Percentiles rank a stretch among this genome's conserved stretches.
phyloP scores from a whole-genome alignment of 805 yeast genomes.

The Sugiyamaella smithiae region DNA sequence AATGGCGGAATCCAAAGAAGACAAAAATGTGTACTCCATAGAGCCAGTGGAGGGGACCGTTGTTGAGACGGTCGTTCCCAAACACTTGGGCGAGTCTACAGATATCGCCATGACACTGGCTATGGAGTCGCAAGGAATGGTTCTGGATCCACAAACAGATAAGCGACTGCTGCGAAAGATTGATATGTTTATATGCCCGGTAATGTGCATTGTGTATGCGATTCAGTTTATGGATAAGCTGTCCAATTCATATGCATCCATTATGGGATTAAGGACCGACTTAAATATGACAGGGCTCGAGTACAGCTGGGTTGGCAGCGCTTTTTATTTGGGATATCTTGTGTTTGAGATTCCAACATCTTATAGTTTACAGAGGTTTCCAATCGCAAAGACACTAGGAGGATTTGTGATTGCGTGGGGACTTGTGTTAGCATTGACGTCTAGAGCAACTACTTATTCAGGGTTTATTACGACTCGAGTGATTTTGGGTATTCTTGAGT shows the following conservation, averaged over 20 bases:
- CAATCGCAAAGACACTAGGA: conserved; percentile 52
- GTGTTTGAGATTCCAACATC: conserved; percentile 52
- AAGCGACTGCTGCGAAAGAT: conserved; percentile 45
- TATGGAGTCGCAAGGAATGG: conserved; percentile 15
- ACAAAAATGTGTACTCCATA: background rate
- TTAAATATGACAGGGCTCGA: conserved; percentile 43
- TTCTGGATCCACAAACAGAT: conserved; percentile 26
- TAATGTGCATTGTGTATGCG: conserved; percentile 49
- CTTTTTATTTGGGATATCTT: conserved; percentile 64
- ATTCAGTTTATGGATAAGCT: conserved; percentile 61
- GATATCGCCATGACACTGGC: conserved; percentile 6
- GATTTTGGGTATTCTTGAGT: conserved; percentile 51
- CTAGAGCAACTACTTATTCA: conserved; percentile 43
- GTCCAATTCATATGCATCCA: conserved; percentile 50
- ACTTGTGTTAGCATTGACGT: conserved; percentile 48
- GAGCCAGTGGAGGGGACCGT: background rate
- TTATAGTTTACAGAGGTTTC: conserved; percentile 51
- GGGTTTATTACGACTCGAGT: conserved; percentile 49
- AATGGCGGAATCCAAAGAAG: background rate
- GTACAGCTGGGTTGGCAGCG: conserved; percentile 53
- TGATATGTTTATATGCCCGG: conserved; percentile 50
- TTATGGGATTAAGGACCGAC: conserved; percentile 49
- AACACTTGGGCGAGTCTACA: conserved; percentile 2
- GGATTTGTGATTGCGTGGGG: conserved; percentile 62
- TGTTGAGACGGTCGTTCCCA: background rate